Conservation (phyloP, 2,329 filamentous ascomycete species). For the Plenodomus lindquistii region DNA sequence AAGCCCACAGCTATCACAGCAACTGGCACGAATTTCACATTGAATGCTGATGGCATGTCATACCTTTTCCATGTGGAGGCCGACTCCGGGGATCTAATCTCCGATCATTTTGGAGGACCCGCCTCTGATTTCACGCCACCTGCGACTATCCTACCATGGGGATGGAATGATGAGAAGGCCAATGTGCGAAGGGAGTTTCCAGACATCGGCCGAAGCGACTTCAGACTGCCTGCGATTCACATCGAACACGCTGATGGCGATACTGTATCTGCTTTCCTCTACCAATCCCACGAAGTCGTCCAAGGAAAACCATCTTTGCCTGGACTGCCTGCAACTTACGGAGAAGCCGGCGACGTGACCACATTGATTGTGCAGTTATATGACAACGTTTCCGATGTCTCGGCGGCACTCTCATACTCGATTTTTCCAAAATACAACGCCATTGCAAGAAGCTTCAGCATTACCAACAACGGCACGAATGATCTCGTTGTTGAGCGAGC, state of each 20-base stretch:
- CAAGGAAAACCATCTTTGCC: slow-evolving; percentile 61
- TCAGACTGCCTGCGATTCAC: slow-evolving; percentile 63
- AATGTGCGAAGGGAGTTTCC: slow-evolving; percentile 65
- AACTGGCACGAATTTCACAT: slow-evolving; percentile 60
- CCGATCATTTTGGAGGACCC: slow-evolving; percentile 65
- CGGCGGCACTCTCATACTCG: slow-evolving; percentile 64
- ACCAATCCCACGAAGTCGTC: slow-evolving; percentile 60
- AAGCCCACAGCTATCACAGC: slow-evolving; percentile 54
- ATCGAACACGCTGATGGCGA: slow-evolving; percentile 63
- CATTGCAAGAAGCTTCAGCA: slow-evolving; percentile 62
- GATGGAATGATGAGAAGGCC: slow-evolving; percentile 59
- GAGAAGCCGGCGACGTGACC: slow-evolving; percentile 58
- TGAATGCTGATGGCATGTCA: slow-evolving; percentile 61
- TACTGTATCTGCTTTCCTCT: slow-evolving; percentile 62
- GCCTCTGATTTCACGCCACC: slow-evolving; percentile 57
- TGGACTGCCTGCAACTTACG: slow-evolving; percentile 64
- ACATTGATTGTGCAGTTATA: slow-evolving; percentile 62
- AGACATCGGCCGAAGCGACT: slow-evolving; percentile 66
- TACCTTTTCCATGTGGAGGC: slow-evolving; percentile 68
- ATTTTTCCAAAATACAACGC: slow-evolving; percentile 66
- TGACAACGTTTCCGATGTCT: slow-evolving; percentile 62
- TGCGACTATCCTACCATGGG: slow-evolving; percentile 46
- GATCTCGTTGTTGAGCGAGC: slow-evolving; percentile 60
- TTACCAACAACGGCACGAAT: slow-evolving; percentile 61
- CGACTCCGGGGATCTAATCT: slow-evolving; percentile 59